These are phyloP conservation scores for Neopestalotiopsis sp. DNA, from an alignment of 2,329 filamentous ascomycete species.

Conservation along the genomic window DNA sequence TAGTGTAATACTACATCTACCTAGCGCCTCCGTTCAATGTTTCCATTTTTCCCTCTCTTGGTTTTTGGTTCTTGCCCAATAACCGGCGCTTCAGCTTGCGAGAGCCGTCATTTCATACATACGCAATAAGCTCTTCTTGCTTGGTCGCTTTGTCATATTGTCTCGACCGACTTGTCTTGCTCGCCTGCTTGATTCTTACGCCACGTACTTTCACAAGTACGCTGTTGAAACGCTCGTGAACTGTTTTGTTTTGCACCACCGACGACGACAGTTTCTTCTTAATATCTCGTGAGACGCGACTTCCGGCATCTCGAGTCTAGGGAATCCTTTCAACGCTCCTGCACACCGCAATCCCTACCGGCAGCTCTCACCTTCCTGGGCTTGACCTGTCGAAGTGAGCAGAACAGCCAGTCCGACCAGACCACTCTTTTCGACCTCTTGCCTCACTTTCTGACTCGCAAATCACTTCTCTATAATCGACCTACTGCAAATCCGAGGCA, in stretches of 20 bases:
- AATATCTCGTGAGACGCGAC: slow-evolving; percentile 1
- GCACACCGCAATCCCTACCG: neutral
- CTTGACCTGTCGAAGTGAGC: neutral
- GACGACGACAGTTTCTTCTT: neutral
- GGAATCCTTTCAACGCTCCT: slow-evolving; percentile 5
- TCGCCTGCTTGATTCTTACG: slow-evolving; percentile 2
- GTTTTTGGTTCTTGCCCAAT: neutral
- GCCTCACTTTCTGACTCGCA: neutral
- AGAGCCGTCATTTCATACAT: slow-evolving; percentile 1
- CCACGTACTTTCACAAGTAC: slow-evolving; percentile 4
- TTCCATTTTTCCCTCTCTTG: neutral
- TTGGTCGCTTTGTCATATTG: neutral
- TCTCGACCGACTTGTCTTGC: neutral
- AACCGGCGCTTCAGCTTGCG: neutral
- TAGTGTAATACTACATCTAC: slow-evolving; percentile 3
- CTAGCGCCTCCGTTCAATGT: slow-evolving; percentile 3
- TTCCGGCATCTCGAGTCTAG: neutral
- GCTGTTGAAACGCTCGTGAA: neutral
- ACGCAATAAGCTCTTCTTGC: neutral
- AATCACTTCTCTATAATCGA: no score
- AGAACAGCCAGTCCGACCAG: neutral
- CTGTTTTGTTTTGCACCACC: neutral
- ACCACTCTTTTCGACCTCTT: neutral
- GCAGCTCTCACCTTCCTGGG: neutral
- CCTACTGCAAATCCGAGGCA: no score